Conservation (phyloP, 164 flowering plant species). For the Nymphaea thermarum region DNA sequence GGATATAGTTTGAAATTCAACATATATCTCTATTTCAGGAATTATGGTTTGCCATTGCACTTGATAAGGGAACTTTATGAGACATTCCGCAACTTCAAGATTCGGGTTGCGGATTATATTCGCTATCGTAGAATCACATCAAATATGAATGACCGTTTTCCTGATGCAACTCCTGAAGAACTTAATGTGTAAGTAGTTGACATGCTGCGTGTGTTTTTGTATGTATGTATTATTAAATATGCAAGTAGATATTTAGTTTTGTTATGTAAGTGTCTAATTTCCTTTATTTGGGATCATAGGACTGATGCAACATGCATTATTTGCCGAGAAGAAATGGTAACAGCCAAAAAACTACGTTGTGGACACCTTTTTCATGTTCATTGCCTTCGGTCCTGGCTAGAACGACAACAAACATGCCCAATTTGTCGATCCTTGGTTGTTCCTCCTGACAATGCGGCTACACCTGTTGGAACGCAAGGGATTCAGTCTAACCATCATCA, state of each 20-base stretch:
- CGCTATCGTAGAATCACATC: slow-evolving; percentile 96
- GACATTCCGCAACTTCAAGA: slow-evolving; percentile 86
- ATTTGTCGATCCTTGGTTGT: slow-evolving; percentile 93
- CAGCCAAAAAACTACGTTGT: slow-evolving; percentile 83
- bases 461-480: slow-evolving; percentile 35
- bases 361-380: slow-evolving; percentile 98
- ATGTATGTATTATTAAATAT: background rate
- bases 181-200: slow-evolving; percentile 53
- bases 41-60: slow-evolving; percentile 93
- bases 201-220: background rate
- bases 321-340: slow-evolving; percentile 98
- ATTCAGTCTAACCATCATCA: slow-evolving; percentile 32
- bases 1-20: too few relatives aligned
- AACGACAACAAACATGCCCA: slow-evolving; percentile 94
- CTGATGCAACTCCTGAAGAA: slow-evolving; percentile 94
- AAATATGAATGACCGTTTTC: slow-evolving; percentile 97
- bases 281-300: slow-evolving; percentile 29
- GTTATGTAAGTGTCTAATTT: background rate
- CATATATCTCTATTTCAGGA: slow-evolving; percentile 27
- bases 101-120: slow-evolving; percentile 91
- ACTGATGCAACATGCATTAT: slow-evolving; percentile 97
- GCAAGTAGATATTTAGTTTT: too few relatives aligned
- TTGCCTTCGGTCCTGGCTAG: slow-evolving; percentile 96
- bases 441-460: slow-evolving; percentile 55
- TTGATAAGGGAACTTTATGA: slow-evolving; percentile 93